These are phyloP conservation scores for Trichoderma sp. DNA, from an alignment of 2,329 filamentous ascomycete species.

Conservation along the genomic window DNA sequence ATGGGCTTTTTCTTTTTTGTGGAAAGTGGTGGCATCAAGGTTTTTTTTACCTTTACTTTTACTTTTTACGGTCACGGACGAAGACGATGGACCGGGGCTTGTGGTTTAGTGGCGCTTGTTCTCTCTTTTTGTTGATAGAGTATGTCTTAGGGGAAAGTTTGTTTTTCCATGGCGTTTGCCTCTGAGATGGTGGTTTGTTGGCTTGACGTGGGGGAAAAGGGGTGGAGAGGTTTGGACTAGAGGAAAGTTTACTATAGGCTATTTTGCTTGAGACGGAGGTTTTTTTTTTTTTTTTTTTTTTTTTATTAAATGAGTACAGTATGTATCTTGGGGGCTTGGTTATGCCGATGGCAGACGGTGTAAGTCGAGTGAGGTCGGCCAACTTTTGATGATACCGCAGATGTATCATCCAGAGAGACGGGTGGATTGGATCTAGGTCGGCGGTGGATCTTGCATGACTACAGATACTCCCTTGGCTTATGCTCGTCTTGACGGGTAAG, in stretches of 20 bases:
- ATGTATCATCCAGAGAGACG: neutral
- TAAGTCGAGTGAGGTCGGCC: neutral
- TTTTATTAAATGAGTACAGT: no score
- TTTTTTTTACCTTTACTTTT: no score
- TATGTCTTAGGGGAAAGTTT: neutral
- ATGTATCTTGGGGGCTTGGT: neutral
- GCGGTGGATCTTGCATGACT: neutral
- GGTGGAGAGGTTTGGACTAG: neutral
- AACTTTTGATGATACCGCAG: neutral
- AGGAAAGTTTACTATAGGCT: neutral
- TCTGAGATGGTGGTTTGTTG: neutral
- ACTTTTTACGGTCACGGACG: neutral
- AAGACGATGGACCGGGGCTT: neutral
- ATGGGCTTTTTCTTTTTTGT: neutral
- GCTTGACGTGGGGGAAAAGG: neutral
- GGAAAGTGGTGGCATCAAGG: neutral
- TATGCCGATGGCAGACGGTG: neutral
- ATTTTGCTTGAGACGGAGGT: neutral
- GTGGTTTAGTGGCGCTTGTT: neutral
- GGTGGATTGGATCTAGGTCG: neutral
- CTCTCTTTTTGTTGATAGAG: neutral
- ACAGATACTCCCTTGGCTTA: neutral
- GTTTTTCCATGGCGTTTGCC: neutral
- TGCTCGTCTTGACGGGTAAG: neutral
- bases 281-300: no score